phyloP scores from a whole-genome alignment of 129 eudicot species.

The Centella asiatica region DNA sequence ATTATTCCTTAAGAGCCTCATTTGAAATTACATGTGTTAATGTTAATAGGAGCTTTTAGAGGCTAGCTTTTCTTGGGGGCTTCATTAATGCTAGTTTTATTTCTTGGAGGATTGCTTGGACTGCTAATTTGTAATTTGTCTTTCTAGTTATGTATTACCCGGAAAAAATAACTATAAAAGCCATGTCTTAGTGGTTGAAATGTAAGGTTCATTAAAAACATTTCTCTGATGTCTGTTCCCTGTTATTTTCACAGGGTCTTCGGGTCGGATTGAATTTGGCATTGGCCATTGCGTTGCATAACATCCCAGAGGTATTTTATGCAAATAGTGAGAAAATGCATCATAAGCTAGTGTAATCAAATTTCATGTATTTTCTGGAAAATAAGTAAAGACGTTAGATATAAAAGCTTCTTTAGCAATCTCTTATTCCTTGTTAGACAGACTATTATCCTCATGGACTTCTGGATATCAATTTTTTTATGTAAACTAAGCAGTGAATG shows the following conservation, averaged over 20 bases:
- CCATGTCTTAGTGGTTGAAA: background rate
- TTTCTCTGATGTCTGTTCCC: conserved; percentile 11
- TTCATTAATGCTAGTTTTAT: too few relatives aligned
- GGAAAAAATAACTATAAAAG: too few relatives aligned
- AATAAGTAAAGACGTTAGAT: too few relatives aligned
- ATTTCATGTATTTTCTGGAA: too few relatives aligned
- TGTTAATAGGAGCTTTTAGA: too few relatives aligned
- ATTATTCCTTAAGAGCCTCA: too few relatives aligned
- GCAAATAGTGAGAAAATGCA: background rate
- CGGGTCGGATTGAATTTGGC: conserved; percentile 98
- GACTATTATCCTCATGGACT: background rate
- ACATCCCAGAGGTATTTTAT: conserved; percentile 82
- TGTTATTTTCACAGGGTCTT: conserved; percentile 60
- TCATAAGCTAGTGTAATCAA: background rate
- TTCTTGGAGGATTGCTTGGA: background rate
- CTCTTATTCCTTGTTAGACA: too few relatives aligned
- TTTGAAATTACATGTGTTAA: too few relatives aligned
- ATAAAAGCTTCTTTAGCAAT: too few relatives aligned
- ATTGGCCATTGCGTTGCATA: conserved; percentile 91
- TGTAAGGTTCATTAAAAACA: background rate
- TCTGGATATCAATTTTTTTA: background rate
- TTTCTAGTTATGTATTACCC: too few relatives aligned
- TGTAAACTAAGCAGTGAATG: background rate
- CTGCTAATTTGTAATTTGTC: background rate
- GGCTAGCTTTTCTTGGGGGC: too few relatives aligned